Conservation (phyloP, 2,329 filamentous ascomycete species). For the Talaromyces amestolkiae region DNA sequence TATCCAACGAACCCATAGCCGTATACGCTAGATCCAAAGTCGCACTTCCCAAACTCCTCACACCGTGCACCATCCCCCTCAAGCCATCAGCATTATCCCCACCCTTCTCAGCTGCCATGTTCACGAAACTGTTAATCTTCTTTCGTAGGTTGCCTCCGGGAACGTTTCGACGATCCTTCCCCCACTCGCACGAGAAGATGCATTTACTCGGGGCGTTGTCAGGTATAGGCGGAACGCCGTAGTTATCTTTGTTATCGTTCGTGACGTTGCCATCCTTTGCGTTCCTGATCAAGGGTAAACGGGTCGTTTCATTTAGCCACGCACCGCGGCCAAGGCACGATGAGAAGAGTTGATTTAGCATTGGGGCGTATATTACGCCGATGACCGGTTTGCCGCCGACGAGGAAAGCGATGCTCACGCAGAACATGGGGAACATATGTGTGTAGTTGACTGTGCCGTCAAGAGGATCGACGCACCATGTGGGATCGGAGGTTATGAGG, state of each 20-base stretch:
- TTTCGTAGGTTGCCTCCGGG: conserved; percentile 66
- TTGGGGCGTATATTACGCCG: conserved; percentile 70
- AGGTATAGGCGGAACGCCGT: conserved; percentile 59
- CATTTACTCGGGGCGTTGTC: conserved; percentile 62
- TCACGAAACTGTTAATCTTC: conserved; percentile 73
- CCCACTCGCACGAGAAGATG: conserved; percentile 75
- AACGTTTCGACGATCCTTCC: conserved; percentile 68
- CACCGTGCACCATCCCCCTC: conserved; percentile 76
- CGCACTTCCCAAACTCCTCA: conserved; percentile 69
- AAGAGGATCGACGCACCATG: conserved; percentile 74
- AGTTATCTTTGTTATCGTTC: not conserved
- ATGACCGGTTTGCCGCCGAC: conserved; percentile 60
- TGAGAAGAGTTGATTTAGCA: conserved; percentile 67
- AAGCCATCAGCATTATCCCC: conserved; percentile 56
- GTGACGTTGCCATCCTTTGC: conserved; percentile 34
- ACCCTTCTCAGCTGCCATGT: conserved; percentile 67
- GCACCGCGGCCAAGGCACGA: conserved; percentile 65
- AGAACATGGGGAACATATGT: conserved; percentile 78
- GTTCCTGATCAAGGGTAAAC: conserved; percentile 61
- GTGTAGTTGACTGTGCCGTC: conserved; percentile 81
- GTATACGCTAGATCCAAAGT: conserved; percentile 72
- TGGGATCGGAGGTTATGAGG: conserved; percentile 54
- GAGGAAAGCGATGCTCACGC: conserved; percentile 71
- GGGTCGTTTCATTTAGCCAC: conserved; percentile 64
- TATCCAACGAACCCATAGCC: conserved; percentile 72